Base-by-base conservation (phyloP, 1,139 yeast genomes). In the Magnusiomyces paraingens region DNA sequence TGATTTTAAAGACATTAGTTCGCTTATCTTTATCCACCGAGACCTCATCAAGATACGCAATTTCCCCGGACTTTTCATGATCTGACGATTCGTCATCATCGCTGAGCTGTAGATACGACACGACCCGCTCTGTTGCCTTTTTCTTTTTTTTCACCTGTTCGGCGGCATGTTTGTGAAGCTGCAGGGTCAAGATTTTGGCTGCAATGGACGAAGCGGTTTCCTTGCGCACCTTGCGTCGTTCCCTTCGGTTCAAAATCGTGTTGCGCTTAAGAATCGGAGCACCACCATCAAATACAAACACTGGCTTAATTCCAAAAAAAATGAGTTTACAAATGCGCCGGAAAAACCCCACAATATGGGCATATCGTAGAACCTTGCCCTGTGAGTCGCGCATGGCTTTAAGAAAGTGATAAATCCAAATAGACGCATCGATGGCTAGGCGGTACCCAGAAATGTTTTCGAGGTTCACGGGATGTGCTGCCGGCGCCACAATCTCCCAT, bases 261-360 rank as follows among this genome's bases (percentile, higher is more conserved):
- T 82, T 81, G 59, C 84, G 74, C 70, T 94, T 94, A 64, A 93
- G 72, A 0, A 78, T 77, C 0, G 99, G 99, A 0, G 96, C 98
- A 1, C 95, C 96, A 20, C 99, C 99, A 72, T 94, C 99, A 72
- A 94, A 94, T 0, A 94, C 96, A 75, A 94, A 94, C 12, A 94
- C 86, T 0, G 99, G 99, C 55, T 76, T 78, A 36, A 94, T 89
- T 0, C 98, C 99, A 72, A 84, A 88, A 67, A 82, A 94, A 18
- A 94, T 70, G 56, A 94, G 72, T 64, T 94, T 94, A 71, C 99
- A 91, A 14, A 94, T 90, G 55, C 99, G 77, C 60, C 98, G 74
- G 68, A 93, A 93, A 66, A 94, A 94, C 11, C 99, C 99, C 29
- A 91, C 86, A 20, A 93, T 81, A 68, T 94, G 99, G 0, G 97